Base-by-base conservation (phyloP, 1,139 yeast species). In the Protomyces pachydermus region DNA sequence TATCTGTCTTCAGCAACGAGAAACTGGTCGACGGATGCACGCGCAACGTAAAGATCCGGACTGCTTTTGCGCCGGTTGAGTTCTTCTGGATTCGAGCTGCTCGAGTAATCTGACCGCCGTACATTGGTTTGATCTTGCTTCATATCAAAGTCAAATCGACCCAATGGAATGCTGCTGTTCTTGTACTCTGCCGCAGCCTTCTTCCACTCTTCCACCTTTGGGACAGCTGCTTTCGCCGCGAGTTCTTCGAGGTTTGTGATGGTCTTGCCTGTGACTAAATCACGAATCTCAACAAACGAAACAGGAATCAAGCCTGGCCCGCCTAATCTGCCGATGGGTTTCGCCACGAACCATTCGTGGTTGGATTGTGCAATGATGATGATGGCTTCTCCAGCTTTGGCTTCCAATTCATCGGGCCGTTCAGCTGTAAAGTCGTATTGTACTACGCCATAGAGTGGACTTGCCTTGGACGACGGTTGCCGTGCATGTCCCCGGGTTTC, bases 281-380 rank as follows among this genome's bases (percentile, higher is more conserved):
- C 96, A 52, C 93, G 84, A 56, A 93, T 83, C 72, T 89, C 88
- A 38, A 93, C 95, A 73, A 88, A 93, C 34, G 90, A 84, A 3
- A 89, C 95, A 0, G 98, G 98, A 12, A 93, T 95, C 65, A 93
- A 80, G 0, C 98, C 98, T 0, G 98, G 98, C 0, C 98, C 98
- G 16, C 98, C 98, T 60, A 93, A 79, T 62, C 97, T 80, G 68
- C 95, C 95, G 62, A 93, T 88, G 6, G 97, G 97, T 74, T 93
- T 93, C 14, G 98, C 98, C 66, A 93, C 95, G 72, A 91, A 91
- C 98, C 98, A 93, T 76, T 93, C 98, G 70, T 81, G 89, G 66
- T 90, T 93, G 72, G 93, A 95, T 75, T 91, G 97, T 1, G 98
- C 98, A 75, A 97, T 93, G 18, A 93, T 84, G 51, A 91, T 88